These are phyloP conservation scores for Yarrowia sp. DNA, from an alignment of 805 yeast species.

Conservation along the genomic window DNA sequence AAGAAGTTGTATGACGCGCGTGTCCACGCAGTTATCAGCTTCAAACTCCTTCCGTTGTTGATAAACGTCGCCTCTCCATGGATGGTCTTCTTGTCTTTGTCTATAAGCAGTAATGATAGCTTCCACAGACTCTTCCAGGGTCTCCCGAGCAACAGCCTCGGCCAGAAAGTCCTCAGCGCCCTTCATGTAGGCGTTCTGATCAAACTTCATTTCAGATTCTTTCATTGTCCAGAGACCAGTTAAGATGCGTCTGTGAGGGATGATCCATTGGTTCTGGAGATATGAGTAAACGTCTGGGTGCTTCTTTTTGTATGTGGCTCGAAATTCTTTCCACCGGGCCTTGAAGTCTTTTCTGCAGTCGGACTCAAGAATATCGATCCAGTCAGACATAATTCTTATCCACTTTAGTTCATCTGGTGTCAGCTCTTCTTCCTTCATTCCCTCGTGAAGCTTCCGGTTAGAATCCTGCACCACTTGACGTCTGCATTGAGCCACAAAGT, in stretches of 20 bases:
- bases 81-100: too few species aligned
- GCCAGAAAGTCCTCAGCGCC: background rate
- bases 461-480: background rate
- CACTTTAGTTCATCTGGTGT: background rate
- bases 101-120: background rate
- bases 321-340: background rate
- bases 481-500: background rate
- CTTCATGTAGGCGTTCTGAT: slow-evolving; percentile 4
- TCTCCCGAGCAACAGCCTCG: background rate
- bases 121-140: background rate
- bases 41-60: too few species aligned
- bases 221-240: slow-evolving; percentile 2
- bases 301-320: background rate
- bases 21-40: too few species aligned
- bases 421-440: background rate
- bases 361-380: slow-evolving; percentile 7
- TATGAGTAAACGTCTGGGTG: background rate
- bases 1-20: too few species aligned
- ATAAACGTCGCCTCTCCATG: too few species aligned
- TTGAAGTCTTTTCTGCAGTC: background rate
- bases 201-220: too few species aligned
- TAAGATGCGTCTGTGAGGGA: background rate
- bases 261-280: slow-evolving; percentile 8
- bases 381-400: background rate
- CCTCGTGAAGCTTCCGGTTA: background rate